These are phyloP conservation scores for Hyaloscypha bicolor DNA, from an alignment of 495 filamentous ascomycete genomes.

Conservation along the genomic window DNA sequence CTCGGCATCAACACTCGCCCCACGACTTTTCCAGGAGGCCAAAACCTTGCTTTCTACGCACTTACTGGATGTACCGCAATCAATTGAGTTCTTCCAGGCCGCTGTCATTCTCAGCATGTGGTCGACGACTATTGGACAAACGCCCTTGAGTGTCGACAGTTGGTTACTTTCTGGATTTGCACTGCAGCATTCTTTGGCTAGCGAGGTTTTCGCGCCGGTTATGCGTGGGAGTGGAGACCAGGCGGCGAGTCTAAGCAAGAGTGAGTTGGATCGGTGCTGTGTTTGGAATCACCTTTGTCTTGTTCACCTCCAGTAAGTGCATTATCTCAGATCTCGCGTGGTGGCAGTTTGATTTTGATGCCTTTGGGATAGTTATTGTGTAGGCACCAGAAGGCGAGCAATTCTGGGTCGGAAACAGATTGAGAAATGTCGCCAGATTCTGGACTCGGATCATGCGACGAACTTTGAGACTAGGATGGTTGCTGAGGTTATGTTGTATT, in stretches of 20 bases:
- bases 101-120: conserved; percentile 46
- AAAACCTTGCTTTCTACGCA: conserved; percentile 39
- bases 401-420: conserved; percentile 44
- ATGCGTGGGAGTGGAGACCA: conserved; percentile 21
- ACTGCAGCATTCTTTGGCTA: conserved; percentile 45
- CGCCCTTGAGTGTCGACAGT: conserved; percentile 49
- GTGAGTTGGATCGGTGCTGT: conserved; percentile 37
- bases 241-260: not conserved
- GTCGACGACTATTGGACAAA: conserved; percentile 51
- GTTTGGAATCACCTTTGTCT: conserved; percentile 53
- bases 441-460: conserved; percentile 42
- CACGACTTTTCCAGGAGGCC: conserved; percentile 43
- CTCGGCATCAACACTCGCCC: conserved; percentile 40
- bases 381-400: conserved; percentile 45
- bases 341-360: not conserved
- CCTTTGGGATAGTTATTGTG: conserved; percentile 37
- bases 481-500: conserved; percentile 47
- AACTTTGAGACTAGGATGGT: conserved; percentile 53
- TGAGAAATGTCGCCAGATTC: conserved; percentile 38
- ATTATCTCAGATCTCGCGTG: not conserved
- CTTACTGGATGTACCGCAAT: conserved; percentile 42
- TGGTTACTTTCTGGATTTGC: conserved; percentile 51
- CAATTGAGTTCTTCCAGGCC: conserved; percentile 50
- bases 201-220: conserved; percentile 39
- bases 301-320: conserved; percentile 44